Base-by-base conservation (phyloP, 352 stramenopile genomes). In the Globisporangium barbulae region DNA sequence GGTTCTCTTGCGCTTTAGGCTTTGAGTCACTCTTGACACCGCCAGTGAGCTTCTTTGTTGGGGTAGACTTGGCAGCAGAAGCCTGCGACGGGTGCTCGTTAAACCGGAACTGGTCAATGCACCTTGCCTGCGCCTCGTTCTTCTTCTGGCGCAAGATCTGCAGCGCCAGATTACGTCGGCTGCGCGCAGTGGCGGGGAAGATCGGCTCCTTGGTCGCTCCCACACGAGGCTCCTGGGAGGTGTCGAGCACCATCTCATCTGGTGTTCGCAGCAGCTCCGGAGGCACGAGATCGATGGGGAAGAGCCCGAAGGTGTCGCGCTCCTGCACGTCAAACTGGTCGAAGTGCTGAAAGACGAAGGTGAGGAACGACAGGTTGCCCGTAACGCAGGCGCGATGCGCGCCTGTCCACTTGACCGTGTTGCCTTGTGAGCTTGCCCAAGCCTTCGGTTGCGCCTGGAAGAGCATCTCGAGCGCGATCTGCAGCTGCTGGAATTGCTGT, bases 391-490 rank as follows among this genome's bases (percentile, higher is more conserved):
- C 76, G 63, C 76, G 75, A 64, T 88, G 80, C 13, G 78, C 71
- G 3, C 72, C 74, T 39, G 78, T 83, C 80, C 80, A 89, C 31
- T 63, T 62, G 28, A 59, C 64, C 19, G 70, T 49, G 63, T 85
- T 88, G 44, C 56, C 70, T 5, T 55, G 57, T 5, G n/a, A 59
- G 19, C 28, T 76, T 7, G 54, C 64, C 75, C 72, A 83, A 4
- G 63, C 64, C 17, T 63, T 30, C 15, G 75, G 70, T 30, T 67
- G 63, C 10, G 68, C 63, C 12, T 79, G 74, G n/a, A 89, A 39
- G 25, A 89, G 59, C 12, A 89, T 58, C 53, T 89, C 80, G 19
- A 89, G 59, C 10, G 80, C 78, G 54, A 89, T 89, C 67, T 83
- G 78, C 25, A 78, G 59, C 61, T 87, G 80, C 67, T 89, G 80